Evolutionary conservation across 169 alveolate genomes (phyloP).

Genomic region (Cardiosporidium cionae): DNA sequence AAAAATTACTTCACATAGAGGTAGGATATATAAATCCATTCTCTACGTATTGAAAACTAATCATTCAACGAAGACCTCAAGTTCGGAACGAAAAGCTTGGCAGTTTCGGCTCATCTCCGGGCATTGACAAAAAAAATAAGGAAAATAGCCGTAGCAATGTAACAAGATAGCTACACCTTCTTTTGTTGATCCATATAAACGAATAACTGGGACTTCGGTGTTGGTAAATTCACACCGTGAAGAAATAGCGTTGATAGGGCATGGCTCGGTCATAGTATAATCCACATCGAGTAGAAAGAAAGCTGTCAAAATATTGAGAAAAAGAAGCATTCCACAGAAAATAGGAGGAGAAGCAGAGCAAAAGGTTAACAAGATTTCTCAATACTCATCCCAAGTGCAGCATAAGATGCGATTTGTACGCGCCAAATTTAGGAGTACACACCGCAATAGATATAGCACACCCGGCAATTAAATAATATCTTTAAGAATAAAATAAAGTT

Average conservation of each 20-base stretch:
- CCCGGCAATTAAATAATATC: too few species aligned
- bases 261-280: not conserved
- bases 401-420: too few species aligned
- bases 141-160: constrained; percentile 48
- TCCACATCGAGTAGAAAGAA: not conserved
- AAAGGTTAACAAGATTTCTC: too few species aligned
- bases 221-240: not conserved
- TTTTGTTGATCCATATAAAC: constrained; percentile 48
- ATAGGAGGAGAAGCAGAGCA: too few species aligned
- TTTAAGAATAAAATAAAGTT: too few species aligned
- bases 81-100: constrained; percentile 3
- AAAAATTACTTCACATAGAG: not conserved
- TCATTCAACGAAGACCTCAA: not conserved
- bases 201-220: constrained; percentile 27
- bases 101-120: constrained; percentile 2
- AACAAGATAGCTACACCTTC: constrained; percentile 40
- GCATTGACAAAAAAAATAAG: constrained; percentile 31
- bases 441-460: too few species aligned
- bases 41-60: not conserved
- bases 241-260: not conserved
- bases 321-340: too few species aligned
- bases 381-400: too few species aligned
- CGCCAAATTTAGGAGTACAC: too few species aligned
- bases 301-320: not conserved
- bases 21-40: not conserved